Percentiles rank a stretch among this genome's conserved stretches.
Conservation (phyloP, 176 grass and related monocot species). For the Neostapfia colusana region DNA sequence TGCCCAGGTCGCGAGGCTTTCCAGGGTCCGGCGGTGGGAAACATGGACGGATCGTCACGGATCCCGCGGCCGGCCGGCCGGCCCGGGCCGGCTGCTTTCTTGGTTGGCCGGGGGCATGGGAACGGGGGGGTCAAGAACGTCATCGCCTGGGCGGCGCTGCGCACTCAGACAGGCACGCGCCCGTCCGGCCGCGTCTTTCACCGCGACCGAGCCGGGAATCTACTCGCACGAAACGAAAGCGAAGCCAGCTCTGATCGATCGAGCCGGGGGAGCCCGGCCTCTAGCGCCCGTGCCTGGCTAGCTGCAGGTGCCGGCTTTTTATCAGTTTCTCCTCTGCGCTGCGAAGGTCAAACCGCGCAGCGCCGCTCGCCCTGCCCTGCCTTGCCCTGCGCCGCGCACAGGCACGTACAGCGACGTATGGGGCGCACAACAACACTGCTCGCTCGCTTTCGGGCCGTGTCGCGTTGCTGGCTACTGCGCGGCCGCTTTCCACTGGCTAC, state of each 20-base stretch:
- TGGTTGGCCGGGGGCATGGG: slow-evolving; percentile 21
- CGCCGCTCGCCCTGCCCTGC: too few species aligned
- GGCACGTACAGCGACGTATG: background rate
- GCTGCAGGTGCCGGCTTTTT: background rate
- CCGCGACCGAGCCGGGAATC: background rate
- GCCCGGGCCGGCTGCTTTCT: slow-evolving; percentile 11
- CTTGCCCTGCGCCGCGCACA: background rate
- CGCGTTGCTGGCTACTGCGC: background rate
- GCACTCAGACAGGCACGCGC: background rate
- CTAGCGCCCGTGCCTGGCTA: too few species aligned
- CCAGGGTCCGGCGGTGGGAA: background rate
- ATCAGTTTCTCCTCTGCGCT: background rate
- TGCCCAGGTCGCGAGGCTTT: background rate
- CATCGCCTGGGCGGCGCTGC: background rate
- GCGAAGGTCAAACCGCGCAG: slow-evolving; percentile 14
- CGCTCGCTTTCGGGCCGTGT: background rate
- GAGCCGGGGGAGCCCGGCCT: background rate
- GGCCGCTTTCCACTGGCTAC: background rate
- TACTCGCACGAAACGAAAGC: background rate
- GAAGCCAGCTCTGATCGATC: background rate
- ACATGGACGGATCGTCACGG: background rate
- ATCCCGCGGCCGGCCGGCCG: background rate
- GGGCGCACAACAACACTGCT: background rate
- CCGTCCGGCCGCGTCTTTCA: background rate
- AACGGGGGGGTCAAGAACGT: slow-evolving; percentile 21